Base-by-base conservation (phyloP, 305 asterid genomes). In the Fraxinus paxiana region DNA sequence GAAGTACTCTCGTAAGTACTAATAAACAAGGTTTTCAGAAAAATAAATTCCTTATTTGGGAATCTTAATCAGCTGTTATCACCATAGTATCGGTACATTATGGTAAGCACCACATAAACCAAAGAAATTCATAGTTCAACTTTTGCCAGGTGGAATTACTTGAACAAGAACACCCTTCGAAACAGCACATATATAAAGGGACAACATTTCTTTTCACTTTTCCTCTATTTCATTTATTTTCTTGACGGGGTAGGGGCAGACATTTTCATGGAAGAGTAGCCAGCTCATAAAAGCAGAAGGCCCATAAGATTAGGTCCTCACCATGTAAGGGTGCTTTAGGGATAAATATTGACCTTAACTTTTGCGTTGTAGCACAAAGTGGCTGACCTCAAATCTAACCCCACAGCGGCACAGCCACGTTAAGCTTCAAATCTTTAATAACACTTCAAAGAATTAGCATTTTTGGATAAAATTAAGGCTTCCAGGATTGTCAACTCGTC, bases 261-360 rank as follows among this genome's bases (percentile, higher is more conserved):
- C 70, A 61, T 61, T 2, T 22, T 61, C 31, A 38, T 22, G 34
- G 61, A 75, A 59, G 69, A 5, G 22, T 24, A 13, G 74, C 63
- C 43, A 80, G 43, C 83, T 73, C 76, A 54, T 20, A 59, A n/a
- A 59, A 22, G 70, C 31, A 61, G 70, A 12, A 26, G 78, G 46
- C 10, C 28, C 73, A 22, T 20, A 17, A 35, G 8, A 20, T 80
- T 74, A 59, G 72, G 18, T 2, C 37, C 69, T 37, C 48, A 22
- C 31, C 70, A 61, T 22, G 34, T 56, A 61, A 33, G 30, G 74
- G 31, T 65, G 63, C 78, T 51, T 26, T 8, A 51, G 63, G 26
- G 78, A 54, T 22, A 80, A 71, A 31, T 31, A 31, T 1, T 61
- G 17, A 61, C 46, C 31, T 43, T 38, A n/a, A 10, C 30, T 63